These are phyloP conservation scores for Cordyceps javanica DNA, from an alignment of 2,329 filamentous ascomycete species.

Conservation along the genomic window DNA sequence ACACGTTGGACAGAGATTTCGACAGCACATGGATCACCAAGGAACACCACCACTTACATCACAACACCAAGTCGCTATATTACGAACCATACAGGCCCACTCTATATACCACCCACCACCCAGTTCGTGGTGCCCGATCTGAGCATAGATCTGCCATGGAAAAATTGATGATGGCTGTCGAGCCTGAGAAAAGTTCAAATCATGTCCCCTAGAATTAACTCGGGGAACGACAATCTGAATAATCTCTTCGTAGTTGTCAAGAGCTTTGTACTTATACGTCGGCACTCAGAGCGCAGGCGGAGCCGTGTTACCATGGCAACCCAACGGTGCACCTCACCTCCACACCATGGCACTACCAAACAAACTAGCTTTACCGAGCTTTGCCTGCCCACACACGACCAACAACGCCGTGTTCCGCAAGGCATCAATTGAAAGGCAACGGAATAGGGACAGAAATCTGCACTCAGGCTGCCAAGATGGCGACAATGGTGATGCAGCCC, in stretches of 20 bases:
- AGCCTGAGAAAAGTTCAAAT: background rate
- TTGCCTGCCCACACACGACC: background rate
- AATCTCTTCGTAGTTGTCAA: background rate
- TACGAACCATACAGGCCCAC: background rate
- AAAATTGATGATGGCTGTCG: too few species aligned
- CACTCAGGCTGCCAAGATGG: conserved; percentile 4
- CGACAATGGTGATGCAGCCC: conserved; percentile 10
- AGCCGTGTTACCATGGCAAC: conserved; percentile 5
- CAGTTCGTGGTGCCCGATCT: background rate
- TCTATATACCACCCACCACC: background rate
- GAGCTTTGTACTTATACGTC: background rate
- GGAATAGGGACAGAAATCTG: background rate
- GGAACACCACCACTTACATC: too few species aligned
- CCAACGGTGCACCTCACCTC: background rate
- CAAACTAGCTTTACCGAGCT: background rate
- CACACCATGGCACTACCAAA: background rate
- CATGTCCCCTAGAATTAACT: too few species aligned
- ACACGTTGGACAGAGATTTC: too few species aligned
- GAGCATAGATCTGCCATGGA: background rate
- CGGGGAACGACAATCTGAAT: background rate
- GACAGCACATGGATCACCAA: too few species aligned
- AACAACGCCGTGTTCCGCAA: background rate
- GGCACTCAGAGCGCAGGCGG: background rate
- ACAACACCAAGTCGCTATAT: background rate
- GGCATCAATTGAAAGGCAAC: background rate